These are phyloP conservation scores for Leccinum broughii DNA, from an alignment of 768 basidiomycete genomes.

Conservation along the genomic window DNA sequence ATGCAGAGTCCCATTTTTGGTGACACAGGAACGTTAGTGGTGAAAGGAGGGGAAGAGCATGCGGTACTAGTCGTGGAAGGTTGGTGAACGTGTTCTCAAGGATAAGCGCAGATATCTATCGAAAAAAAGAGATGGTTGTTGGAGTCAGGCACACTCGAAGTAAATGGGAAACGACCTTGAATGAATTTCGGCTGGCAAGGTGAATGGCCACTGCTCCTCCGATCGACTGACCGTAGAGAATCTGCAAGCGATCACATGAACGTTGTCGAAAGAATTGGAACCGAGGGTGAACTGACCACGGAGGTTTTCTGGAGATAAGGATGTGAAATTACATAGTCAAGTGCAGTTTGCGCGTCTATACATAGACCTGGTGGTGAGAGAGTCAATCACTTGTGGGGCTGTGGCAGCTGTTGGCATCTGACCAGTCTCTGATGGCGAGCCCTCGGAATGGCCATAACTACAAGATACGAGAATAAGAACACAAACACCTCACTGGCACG, in stretches of 20 bases:
- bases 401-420: not conserved
- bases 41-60: slow-evolving; percentile 69
- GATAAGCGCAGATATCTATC: slow-evolving; percentile 73
- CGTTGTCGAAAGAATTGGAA: not conserved
- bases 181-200: slow-evolving; percentile 75
- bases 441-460: slow-evolving; percentile 89
- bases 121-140: not conserved
- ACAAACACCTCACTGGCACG: not conserved
- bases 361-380: slow-evolving; percentile 53
- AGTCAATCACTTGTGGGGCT: not conserved
- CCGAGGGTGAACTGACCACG: slow-evolving; percentile 48
- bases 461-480: not conserved
- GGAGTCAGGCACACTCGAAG: not conserved
- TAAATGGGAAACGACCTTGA: slow-evolving; percentile 45
- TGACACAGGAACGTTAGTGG: slow-evolving; percentile 80
- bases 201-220: slow-evolving; percentile 94
- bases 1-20: slow-evolving; percentile 84
- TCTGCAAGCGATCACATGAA: slow-evolving; percentile 36
- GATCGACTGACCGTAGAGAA: slow-evolving; percentile 83
- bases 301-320: slow-evolving; percentile 63
- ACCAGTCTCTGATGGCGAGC: slow-evolving; percentile 85
- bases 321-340: slow-evolving; percentile 71
- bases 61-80: slow-evolving; percentile 78
- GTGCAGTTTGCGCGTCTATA: slow-evolving; percentile 81
- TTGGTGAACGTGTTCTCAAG: slow-evolving; percentile 95